Conservation (phyloP, 345 rosid species). For the Syzygium oleosum region DNA sequence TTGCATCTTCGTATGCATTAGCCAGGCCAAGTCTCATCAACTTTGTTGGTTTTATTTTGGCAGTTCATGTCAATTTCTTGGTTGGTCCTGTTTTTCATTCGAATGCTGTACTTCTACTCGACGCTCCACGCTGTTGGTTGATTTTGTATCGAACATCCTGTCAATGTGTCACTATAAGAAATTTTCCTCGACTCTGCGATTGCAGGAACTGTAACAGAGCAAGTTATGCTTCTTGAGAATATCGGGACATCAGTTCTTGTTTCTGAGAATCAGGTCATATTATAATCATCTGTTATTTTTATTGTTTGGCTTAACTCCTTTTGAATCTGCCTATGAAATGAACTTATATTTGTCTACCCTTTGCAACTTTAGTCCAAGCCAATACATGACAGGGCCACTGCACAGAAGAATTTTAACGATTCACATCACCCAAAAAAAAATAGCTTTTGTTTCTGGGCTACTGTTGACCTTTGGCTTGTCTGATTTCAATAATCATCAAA, state of each 20-base stretch:
- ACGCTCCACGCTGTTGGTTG: neutral
- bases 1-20: neutral
- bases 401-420: neutral
- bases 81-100: neutral
- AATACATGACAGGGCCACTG: neutral
- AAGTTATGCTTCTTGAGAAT: conserved; percentile 96
- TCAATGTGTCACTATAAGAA: neutral
- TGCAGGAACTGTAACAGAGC: conserved; percentile 77
- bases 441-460: neutral
- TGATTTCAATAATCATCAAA: neutral
- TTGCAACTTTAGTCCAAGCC: neutral
- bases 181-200: conserved; percentile 4
- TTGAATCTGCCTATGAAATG: neutral
- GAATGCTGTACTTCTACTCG: neutral
- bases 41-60: neutral
- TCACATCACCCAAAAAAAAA: neutral
- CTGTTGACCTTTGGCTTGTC: neutral
- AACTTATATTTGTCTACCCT: neutral
- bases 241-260: conserved; percentile 96
- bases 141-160: neutral
- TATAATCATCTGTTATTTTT: neutral
- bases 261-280: conserved; percentile 67
- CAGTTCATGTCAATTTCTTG: neutral
- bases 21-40: neutral
- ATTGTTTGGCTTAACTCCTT: neutral